phyloP scores from a whole-genome alignment of 2,329 filamentous ascomycete species.

The Fusarium keratoplasticum region DNA sequence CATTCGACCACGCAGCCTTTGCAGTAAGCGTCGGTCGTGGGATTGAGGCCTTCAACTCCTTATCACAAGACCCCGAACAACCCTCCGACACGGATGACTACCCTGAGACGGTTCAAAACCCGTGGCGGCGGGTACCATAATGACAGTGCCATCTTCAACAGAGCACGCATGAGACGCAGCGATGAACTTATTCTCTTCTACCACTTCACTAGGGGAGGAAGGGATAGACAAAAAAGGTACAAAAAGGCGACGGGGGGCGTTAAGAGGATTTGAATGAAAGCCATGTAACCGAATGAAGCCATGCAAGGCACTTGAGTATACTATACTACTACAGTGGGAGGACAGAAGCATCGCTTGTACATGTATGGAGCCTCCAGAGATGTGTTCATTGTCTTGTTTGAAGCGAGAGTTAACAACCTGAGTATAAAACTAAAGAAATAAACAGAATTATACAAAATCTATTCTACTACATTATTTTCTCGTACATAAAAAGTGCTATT shows the following conservation, averaged over 20 bases:
- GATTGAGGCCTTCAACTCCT: not conserved
- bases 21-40: not conserved
- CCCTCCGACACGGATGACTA: not conserved
- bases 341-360: not conserved
- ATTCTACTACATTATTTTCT: not conserved
- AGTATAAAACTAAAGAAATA: not conserved
- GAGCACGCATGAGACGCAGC: not conserved
- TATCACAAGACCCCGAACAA: not conserved
- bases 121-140: not conserved
- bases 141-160: not conserved
- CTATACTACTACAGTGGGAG: not conserved
- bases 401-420: not conserved
- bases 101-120: not conserved
- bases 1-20: not conserved
- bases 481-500: not conserved
- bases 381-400: not conserved
- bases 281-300: not conserved
- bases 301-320: not conserved
- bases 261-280: not conserved
- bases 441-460: not conserved
- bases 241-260: not conserved
- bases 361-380: not conserved
- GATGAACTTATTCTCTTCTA: not conserved
- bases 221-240: not conserved
- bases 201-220: not conserved